phyloP scores from a whole-genome alignment of 345 rosid species.

The Eucalyptus brandiana region DNA sequence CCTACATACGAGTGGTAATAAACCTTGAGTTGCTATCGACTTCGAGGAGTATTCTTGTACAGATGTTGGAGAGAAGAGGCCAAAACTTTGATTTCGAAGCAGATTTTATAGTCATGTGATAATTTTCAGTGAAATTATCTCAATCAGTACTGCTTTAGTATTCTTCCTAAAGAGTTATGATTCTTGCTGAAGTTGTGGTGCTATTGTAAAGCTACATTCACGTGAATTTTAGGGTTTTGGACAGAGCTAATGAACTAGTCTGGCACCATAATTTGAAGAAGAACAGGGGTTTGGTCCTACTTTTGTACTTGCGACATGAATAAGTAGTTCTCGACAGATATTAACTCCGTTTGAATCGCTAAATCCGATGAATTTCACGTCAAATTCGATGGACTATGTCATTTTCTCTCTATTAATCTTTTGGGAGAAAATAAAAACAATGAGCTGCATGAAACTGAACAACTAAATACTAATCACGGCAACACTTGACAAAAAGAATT shows the following conservation, averaged over 20 bases:
- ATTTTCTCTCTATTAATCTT: neutral
- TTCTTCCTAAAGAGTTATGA: neutral
- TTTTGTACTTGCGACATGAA: neutral
- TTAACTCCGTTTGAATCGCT: neutral
- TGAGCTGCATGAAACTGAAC: neutral
- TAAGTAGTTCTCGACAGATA: neutral
- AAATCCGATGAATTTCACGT: neutral
- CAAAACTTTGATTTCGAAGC: neutral
- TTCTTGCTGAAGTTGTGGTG: neutral
- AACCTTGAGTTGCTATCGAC: neutral
- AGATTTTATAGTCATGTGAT: neutral
- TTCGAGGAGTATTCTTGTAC: neutral
- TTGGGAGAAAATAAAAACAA: neutral
- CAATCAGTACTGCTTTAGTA: neutral
- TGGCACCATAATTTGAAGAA: neutral
- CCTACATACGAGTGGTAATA: neutral
- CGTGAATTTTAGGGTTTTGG: neutral
- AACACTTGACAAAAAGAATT: neutral
- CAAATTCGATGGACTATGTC: neutral
- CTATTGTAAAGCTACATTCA: neutral
- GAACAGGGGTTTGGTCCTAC: neutral
- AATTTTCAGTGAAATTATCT: neutral
- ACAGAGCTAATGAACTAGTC: neutral
- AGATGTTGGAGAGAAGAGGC: neutral
- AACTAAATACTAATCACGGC: neutral